A percentile compares a stretch with the other conserved stretches of the same genome.
These are phyloP conservation scores for Lyophyllum decastes DNA, from an alignment of 768 basidiomycete species.

Conservation along the genomic window DNA sequence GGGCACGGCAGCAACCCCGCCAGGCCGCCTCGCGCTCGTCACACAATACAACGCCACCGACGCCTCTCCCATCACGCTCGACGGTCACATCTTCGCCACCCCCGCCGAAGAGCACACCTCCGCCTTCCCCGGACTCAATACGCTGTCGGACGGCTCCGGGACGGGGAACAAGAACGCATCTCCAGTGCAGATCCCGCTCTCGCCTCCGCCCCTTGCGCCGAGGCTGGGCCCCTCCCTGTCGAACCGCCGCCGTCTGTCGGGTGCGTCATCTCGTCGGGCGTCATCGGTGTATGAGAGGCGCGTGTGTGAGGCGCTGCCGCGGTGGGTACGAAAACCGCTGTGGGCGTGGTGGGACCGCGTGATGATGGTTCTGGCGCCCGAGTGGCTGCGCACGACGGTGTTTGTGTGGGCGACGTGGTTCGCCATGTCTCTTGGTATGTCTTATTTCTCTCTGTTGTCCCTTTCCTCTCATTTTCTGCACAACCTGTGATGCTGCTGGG, in stretches of 20 bases:
- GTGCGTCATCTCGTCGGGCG: conserved; percentile 22
- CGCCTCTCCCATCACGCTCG: conserved; percentile 26
- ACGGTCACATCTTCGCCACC: conserved; percentile 28
- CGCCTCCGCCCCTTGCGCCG: neutral
- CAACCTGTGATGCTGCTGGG: neutral
- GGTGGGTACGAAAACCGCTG: conserved; percentile 58
- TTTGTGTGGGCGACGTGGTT: conserved; percentile 82
- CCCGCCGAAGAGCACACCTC: conserved; percentile 22
- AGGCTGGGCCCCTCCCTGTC: neutral
- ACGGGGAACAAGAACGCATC: conserved; percentile 9
- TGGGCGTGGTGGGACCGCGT: conserved; percentile 71
- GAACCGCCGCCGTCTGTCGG: conserved; percentile 18
- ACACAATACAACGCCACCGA: conserved; percentile 38
- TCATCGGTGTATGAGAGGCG: conserved; percentile 49
- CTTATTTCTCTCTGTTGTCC: neutral
- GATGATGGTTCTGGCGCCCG: conserved; percentile 66
- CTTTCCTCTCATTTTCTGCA: too few relatives aligned
- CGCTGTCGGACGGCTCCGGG: neutral
- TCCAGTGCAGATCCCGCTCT: conserved; percentile 2
- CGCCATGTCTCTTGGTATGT: conserved; percentile 72
- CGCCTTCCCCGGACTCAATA: conserved; percentile 14
- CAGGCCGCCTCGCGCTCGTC: conserved; percentile 16
- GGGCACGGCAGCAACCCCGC: neutral
- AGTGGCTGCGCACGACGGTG: conserved; percentile 77
- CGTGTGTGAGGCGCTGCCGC: conserved; percentile 48